Percentiles rank a stretch among this genome's conserved stretches.
phyloP scores from a whole-genome alignment of 2,329 filamentous ascomycete genomes.

The Pyricularia grisea region DNA sequence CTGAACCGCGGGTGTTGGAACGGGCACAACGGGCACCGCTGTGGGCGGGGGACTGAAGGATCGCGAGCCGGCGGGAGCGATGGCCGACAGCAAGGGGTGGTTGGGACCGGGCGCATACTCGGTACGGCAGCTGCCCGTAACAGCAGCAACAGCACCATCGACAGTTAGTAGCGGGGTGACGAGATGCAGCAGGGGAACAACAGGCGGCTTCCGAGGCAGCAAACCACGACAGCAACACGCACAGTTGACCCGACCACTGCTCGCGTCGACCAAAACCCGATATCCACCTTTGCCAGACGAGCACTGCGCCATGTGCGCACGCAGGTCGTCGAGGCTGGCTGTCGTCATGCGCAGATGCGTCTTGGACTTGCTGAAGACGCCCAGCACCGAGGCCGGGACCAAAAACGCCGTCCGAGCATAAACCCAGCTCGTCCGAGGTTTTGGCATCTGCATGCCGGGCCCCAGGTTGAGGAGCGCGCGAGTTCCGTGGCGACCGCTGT shows the following conservation, averaged over 20 bases:
- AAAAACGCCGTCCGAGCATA: slow-evolving; percentile 9
- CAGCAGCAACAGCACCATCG: not conserved
- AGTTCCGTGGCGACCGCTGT: not conserved
- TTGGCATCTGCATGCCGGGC: slow-evolving; percentile 11
- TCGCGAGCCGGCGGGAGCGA: not conserved
- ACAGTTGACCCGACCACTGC: not conserved
- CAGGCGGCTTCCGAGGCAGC: too few species aligned
- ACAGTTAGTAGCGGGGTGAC: too few species aligned
- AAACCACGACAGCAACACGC: not conserved
- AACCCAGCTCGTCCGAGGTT: slow-evolving; percentile 13
- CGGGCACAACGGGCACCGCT: not conserved
- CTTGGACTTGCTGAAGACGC: slow-evolving; percentile 10
- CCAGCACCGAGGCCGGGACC: slow-evolving; percentile 12
- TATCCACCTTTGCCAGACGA: not conserved
- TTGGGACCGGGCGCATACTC: not conserved
- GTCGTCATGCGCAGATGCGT: slow-evolving; percentile 5
- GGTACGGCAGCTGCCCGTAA: not conserved
- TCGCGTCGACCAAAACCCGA: not conserved
- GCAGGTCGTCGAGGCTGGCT: not conserved
- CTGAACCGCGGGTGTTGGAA: not conserved
- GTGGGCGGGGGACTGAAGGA: not conserved
- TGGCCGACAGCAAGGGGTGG: not conserved
- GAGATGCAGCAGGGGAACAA: not conserved
- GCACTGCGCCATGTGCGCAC: not conserved
- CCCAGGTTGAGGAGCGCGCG: slow-evolving; percentile 16